Evolutionary conservation across 768 basidiomycete genomes (phyloP).

Genomic region (Lactifluus piperatus): DNA sequence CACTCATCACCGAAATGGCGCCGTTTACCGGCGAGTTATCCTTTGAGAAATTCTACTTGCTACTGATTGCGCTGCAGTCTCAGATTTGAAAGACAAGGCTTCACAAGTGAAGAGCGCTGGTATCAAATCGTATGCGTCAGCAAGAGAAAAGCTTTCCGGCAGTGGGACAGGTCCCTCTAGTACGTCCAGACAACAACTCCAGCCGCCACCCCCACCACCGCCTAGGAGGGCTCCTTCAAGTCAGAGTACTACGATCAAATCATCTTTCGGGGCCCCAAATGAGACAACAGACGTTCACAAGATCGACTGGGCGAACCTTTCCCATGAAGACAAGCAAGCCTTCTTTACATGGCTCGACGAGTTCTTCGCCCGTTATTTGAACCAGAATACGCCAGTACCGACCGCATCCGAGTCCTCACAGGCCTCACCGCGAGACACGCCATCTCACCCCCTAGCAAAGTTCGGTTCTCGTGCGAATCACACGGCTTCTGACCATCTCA

Average conservation of each 20-base stretch:
- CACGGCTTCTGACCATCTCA: not conserved
- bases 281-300: slow-evolving; percentile 9
- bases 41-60: not conserved
- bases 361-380: slow-evolving; percentile 50
- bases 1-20: not conserved
- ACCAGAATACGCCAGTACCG: slow-evolving; percentile 17
- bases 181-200: not conserved
- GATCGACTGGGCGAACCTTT: slow-evolving; percentile 66
- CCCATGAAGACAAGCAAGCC: slow-evolving; percentile 54
- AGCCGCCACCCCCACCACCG: not conserved
- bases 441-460: not conserved
- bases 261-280: not conserved
- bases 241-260: not conserved
- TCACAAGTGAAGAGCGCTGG: slow-evolving; percentile 5
- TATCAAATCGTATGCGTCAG: slow-evolving; percentile 3
- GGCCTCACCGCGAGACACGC: not conserved
- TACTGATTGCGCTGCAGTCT: not conserved
- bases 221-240: not conserved
- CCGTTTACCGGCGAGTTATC: slow-evolving; percentile 11
- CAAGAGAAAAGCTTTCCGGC: not conserved
- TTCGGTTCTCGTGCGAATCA: not conserved
- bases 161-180: not conserved
- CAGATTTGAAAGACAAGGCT: slow-evolving; percentile 7
- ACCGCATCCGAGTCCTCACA: not conserved
- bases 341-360: slow-evolving; percentile 80